phyloP scores from a whole-genome alignment of 208 protist species.

The Herpetomonas tarakana region DNA sequence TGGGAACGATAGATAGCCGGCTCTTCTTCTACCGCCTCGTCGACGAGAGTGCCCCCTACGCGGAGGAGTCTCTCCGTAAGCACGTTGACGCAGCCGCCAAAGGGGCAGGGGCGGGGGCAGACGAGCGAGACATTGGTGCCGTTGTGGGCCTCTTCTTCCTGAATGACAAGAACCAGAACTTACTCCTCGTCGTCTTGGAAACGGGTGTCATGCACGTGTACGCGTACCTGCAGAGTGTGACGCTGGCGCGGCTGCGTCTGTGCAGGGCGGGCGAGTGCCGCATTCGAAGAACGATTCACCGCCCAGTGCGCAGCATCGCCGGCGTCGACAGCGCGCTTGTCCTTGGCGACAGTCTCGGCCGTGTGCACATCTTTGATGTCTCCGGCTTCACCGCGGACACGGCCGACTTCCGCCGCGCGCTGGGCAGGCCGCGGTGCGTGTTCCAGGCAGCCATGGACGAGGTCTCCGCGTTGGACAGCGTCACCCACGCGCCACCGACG shows the following conservation, averaged over 20 bases:
- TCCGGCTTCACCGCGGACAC: slow-evolving; percentile 18
- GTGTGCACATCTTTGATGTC: slow-evolving; percentile 46
- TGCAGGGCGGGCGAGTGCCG: slow-evolving; percentile 35
- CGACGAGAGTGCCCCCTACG: slow-evolving; percentile 46
- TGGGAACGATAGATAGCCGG: slow-evolving; percentile 67
- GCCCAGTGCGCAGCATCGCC: not conserved
- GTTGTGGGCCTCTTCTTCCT: slow-evolving; percentile 68
- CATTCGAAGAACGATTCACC: slow-evolving; percentile 33
- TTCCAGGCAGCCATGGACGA: slow-evolving; percentile 8
- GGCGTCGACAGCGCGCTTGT: slow-evolving; percentile 13
- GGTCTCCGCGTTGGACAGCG: slow-evolving; percentile 8
- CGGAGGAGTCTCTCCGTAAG: slow-evolving; percentile 46
- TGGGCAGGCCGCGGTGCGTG: not conserved
- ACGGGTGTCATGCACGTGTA: slow-evolving; percentile 71
- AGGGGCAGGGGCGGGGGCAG: not conserved
- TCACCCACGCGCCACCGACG: not conserved
- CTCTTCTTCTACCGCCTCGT: slow-evolving; percentile 79
- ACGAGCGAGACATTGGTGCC: slow-evolving; percentile 46
- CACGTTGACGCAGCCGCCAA: slow-evolving; percentile 1
- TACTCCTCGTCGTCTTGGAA: slow-evolving; percentile 66
- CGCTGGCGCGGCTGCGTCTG: slow-evolving; percentile 40
- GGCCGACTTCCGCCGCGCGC: slow-evolving; percentile 19
- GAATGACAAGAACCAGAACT: slow-evolving; percentile 67
- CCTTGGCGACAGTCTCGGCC: slow-evolving; percentile 44
- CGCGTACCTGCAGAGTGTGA: slow-evolving; percentile 46